Conservation (phyloP, 2,329 filamentous ascomycete species). For the Parascedosporium putredinis region DNA sequence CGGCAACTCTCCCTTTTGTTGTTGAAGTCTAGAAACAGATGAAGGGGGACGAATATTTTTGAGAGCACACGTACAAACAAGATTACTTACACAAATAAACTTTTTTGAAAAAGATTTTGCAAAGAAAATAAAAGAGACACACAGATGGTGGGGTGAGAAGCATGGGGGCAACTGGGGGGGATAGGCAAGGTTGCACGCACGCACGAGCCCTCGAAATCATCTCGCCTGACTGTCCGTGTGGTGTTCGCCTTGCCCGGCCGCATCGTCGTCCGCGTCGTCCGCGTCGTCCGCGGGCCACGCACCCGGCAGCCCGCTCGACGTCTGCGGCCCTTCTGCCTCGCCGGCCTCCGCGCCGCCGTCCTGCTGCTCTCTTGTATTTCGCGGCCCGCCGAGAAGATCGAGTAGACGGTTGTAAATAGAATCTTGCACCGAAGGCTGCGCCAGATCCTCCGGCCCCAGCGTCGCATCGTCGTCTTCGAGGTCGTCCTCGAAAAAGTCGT, state of each 20-base stretch:
- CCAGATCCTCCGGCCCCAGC: not conserved
- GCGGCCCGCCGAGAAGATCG: conserved; percentile 2
- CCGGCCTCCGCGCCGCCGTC: conserved; percentile 9
- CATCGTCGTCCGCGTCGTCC: conserved; percentile 6
- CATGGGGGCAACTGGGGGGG: too few relatives aligned
- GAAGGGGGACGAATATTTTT: too few relatives aligned
- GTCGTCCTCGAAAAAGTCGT: not conserved
- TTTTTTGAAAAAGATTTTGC: too few relatives aligned
- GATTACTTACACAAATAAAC: too few relatives aligned
- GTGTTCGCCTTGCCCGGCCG: not conserved
- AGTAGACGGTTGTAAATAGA: conserved; percentile 1
- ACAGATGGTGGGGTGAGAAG: too few relatives aligned
- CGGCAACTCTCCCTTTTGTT: too few relatives aligned
- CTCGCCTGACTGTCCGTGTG: not conserved
- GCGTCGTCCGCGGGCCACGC: conserved; percentile 23
- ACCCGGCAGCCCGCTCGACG: conserved; percentile 17
- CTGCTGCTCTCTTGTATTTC: conserved; percentile 11
- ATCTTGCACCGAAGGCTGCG: conserved; percentile 1
- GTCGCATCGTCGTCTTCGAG: conserved; percentile 3
- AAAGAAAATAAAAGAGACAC: too few relatives aligned
- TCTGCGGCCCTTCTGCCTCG: conserved; percentile 3
- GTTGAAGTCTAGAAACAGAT: too few relatives aligned
- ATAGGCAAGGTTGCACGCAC: too few relatives aligned
- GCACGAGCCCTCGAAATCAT: too few relatives aligned
- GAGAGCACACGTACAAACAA: too few relatives aligned